Base-by-base conservation (phyloP, 176 grass and related monocot genomes). In the Elymus sibiricus region DNA sequence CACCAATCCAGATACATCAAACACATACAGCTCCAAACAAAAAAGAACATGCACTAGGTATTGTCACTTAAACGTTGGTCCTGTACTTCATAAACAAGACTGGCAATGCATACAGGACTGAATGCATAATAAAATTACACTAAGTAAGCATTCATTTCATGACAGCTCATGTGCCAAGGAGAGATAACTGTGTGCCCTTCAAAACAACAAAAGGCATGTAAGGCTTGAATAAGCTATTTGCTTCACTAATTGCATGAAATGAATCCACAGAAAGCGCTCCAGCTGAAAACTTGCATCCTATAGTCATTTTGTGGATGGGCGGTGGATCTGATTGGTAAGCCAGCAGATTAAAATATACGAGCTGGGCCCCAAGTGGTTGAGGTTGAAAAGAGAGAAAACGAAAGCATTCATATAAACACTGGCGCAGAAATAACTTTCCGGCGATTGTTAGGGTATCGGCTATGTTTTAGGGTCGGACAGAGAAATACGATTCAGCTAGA, bases 81-180 rank as follows among this genome's bases (percentile, higher is more conserved):
- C 38, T 28, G 12, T 79, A 88, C 34, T 79, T 89, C 75, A 31
- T n/a, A 82, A 53, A 53, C n/a, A 42, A 82, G 63, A 29, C 12
- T 70, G 35, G 58, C 70, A 75, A 43, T 43, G 16, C 44, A 84
- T 65, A 64, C n/a, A n/a, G n/a, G n/a, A n/a, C n/a, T n/a, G n/a
- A 75, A 43, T 43, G 16, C 44, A 84, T 65, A 64, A 84, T 42
- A 79, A 42, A 74, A 26, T 34, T 4, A 43, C 42, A 80, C 40
- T 47, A 88, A n/a, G 38, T 64, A 56, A 73, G 21, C 29, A 58
- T 58, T 58, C 55, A 22, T 58, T 58, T 58, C 55, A 22, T 22
- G 55, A 58, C 19, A 58, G 55, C 55, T 58, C 21, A 58, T 58
- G 55, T 58, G 17, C 49, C 16, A 53, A 53, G 16, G 49, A 53